phyloP scores from a whole-genome alignment of 1,284 basidiomycete species.

The Puccinia novopanici region DNA sequence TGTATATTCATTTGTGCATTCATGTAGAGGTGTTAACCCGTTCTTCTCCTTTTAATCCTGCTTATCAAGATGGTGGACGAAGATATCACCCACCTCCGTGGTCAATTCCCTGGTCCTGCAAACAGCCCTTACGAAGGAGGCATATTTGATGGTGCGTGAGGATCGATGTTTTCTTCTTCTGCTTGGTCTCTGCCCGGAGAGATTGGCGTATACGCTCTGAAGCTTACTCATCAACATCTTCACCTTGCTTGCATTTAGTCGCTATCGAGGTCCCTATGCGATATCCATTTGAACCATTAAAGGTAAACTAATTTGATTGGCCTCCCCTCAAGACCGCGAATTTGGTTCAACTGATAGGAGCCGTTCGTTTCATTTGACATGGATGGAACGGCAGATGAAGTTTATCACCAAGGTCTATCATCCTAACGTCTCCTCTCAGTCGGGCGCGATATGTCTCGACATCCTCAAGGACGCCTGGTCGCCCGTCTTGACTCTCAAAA shows the following conservation, averaged over 20 bases:
- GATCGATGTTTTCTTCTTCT: background rate
- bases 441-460: constrained; percentile 84
- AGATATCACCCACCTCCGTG: constrained; percentile 82
- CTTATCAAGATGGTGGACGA: constrained; percentile 59
- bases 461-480: constrained; percentile 86
- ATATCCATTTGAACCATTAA: constrained; percentile 86
- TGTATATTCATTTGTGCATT: background rate
- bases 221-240: background rate
- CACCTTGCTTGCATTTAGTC: constrained; percentile 25
- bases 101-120: constrained; percentile 81
- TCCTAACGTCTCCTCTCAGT: constrained; percentile 92
- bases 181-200: background rate
- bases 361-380: constrained; percentile 48
- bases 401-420: constrained; percentile 75
- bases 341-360: too few species aligned
- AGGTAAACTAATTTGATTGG: constrained; percentile 80
- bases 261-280: constrained; percentile 51
- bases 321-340: background rate
- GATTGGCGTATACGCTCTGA: background rate
- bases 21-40: background rate
- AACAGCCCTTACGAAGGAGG: constrained; percentile 94
- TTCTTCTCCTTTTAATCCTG: background rate
- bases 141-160: constrained; percentile 71
- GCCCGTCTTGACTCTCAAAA: constrained; percentile 79
- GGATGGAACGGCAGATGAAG: constrained; percentile 51